These are phyloP conservation scores for Spizellomyces sp. DNA, from an alignment of 192 early-diverging fungal genomes.

Conservation along the genomic window DNA sequence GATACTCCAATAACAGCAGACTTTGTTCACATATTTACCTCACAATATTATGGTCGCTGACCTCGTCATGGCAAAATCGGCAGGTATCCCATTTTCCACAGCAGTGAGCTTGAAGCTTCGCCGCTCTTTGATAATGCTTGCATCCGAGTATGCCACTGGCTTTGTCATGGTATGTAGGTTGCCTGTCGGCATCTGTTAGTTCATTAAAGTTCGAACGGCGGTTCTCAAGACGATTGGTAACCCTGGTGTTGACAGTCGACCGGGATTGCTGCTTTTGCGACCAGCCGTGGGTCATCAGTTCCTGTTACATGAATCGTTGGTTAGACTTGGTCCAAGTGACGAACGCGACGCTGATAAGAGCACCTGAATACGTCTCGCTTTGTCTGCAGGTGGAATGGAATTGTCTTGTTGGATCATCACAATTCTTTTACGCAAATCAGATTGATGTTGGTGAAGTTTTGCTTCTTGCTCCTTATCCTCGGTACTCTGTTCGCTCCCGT, in stretches of 20 bases:
- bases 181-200: slow-evolving; percentile 45
- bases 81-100: slow-evolving; percentile 77
- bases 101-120: slow-evolving; percentile 75
- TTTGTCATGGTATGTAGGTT: slow-evolving; percentile 55
- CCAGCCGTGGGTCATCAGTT: slow-evolving; percentile 57
- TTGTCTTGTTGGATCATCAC: slow-evolving; percentile 66
- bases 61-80: slow-evolving; percentile 80
- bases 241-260: slow-evolving; percentile 4
- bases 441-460: slow-evolving; percentile 35
- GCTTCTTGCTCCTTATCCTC: slow-evolving; percentile 31
- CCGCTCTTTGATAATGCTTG: slow-evolving; percentile 78
- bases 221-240: slow-evolving; percentile 41
- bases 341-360: neutral
- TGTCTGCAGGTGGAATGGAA: slow-evolving; percentile 54
- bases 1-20: neutral
- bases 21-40: slow-evolving; percentile 46
- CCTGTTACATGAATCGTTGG: slow-evolving; percentile 31
- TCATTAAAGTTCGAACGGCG: slow-evolving; percentile 41
- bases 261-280: slow-evolving; percentile 47
- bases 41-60: slow-evolving; percentile 65
- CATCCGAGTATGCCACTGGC: slow-evolving; percentile 63
- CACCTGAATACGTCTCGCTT: slow-evolving; percentile 75
- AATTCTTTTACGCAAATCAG: slow-evolving; percentile 67
- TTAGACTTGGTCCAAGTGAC: neutral
- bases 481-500: slow-evolving; percentile 1